A percentile compares a stretch with the other conserved stretches of the same genome.
Evolutionary conservation across 345 rosid genomes (phyloP).

Genomic region (Dimocarpus longan): DNA sequence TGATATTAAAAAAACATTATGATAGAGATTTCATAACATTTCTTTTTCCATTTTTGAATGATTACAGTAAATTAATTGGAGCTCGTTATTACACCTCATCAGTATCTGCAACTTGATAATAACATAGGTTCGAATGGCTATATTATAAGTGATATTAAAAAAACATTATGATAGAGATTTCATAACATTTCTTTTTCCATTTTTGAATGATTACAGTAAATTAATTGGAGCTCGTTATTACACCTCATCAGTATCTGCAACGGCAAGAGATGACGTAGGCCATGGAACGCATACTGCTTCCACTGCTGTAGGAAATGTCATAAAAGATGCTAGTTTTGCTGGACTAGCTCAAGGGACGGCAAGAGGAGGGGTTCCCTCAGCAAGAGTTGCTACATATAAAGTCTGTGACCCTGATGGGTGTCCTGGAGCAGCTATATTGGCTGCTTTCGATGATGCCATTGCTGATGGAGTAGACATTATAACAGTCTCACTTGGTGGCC

Average conservation of each 20-base stretch:
- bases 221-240: constrained; percentile 45
- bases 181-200: too few relatives aligned
- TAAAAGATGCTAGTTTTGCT: constrained; percentile 39
- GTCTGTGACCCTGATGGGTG: constrained; percentile 23
- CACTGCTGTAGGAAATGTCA: constrained; percentile 56
- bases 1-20: too few relatives aligned
- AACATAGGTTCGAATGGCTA: too few relatives aligned
- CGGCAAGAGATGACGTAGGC: constrained; percentile 31
- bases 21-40: too few relatives aligned
- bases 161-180: too few relatives aligned
- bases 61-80: too few relatives aligned
- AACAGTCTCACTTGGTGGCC: constrained; percentile 26
- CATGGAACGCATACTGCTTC: constrained; percentile 77
- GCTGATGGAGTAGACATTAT: constrained; percentile 62
- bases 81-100: too few relatives aligned
- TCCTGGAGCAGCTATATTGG: neutral
- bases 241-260: neutral
- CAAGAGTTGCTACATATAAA: constrained; percentile 53
- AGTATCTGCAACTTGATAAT: too few relatives aligned
- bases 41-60: too few relatives aligned
- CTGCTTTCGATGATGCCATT: constrained; percentile 66
- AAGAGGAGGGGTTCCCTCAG: constrained; percentile 63
- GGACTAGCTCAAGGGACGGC: constrained; percentile 55
- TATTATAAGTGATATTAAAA: too few relatives aligned
- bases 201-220: constrained; percentile 31